phyloP scores from a whole-genome alignment of 106 monocot species.

The Iris macrosiphon region DNA sequence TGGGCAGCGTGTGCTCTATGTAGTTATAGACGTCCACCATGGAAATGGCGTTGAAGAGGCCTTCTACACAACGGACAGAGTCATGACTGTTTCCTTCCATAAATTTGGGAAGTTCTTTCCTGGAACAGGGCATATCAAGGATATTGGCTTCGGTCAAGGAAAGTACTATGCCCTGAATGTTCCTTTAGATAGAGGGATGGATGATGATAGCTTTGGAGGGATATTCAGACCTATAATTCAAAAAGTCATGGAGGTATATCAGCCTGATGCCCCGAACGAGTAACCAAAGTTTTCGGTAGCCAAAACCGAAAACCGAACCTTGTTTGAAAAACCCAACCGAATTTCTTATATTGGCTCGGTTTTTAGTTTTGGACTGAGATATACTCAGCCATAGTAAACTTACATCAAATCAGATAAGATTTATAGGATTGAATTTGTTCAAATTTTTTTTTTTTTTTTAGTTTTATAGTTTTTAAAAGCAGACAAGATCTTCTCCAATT shows the following conservation, averaged over 20 bases:
- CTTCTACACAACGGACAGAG: conserved; percentile 38
- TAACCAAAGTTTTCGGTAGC: too few relatives aligned
- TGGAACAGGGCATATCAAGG: conserved; percentile 42
- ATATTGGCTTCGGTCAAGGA: conserved; percentile 29
- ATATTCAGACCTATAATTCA: conserved; percentile 51
- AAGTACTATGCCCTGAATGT: conserved; percentile 67
- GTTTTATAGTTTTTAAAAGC: too few relatives aligned
- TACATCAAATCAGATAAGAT: too few relatives aligned
- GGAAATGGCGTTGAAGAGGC: conserved; percentile 48
- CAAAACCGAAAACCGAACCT: too few relatives aligned
- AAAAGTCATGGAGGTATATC: conserved; percentile 72
- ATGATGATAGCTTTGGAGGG: conserved; percentile 53
- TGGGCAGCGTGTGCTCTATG: conserved; percentile 41
- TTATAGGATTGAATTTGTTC: too few relatives aligned
- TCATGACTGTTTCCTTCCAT: conserved; percentile 48
- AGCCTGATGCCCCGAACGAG: conserved; percentile 73
- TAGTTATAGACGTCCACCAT: conserved; percentile 45
- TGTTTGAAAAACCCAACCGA: too few relatives aligned
- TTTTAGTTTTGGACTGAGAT: too few relatives aligned
- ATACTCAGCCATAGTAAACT: too few relatives aligned
- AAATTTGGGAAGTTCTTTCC: conserved; percentile 45
- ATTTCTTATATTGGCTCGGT: too few relatives aligned
- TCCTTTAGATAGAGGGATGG: conserved; percentile 59
- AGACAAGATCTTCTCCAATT: too few relatives aligned
- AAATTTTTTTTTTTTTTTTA: too few relatives aligned